These are phyloP conservation scores for Fusarium sp. DNA, from an alignment of 2,329 filamentous ascomycete species.

Conservation along the genomic window DNA sequence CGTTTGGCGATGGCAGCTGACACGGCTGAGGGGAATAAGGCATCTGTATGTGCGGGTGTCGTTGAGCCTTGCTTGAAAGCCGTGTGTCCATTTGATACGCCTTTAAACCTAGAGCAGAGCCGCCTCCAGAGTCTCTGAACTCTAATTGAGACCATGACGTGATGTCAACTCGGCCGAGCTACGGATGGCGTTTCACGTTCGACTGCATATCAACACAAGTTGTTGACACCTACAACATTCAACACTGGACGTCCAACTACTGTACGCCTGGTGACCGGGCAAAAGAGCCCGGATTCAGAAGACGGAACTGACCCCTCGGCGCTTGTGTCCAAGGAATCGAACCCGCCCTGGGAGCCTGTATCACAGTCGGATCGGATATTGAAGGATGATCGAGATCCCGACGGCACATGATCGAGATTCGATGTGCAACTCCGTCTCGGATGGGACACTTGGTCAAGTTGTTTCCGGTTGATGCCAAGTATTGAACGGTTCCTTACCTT, in stretches of 20 bases:
- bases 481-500: constrained; percentile 7
- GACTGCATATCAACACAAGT: not conserved
- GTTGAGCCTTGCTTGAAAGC: not conserved
- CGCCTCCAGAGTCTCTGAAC: constrained; percentile 22
- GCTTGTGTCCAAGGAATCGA: constrained; percentile 5
- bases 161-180: constrained; percentile 28
- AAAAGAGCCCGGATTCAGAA: not conserved
- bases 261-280: not conserved
- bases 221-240: not conserved
- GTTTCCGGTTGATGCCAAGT: constrained; percentile 14
- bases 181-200: constrained; percentile 3
- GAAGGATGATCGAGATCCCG: constrained; percentile 26
- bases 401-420: constrained; percentile 31
- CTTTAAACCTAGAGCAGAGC: constrained; percentile 23
- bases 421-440: constrained; percentile 11
- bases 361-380: constrained; percentile 26
- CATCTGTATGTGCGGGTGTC: not conserved
- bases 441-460: not conserved
- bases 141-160: constrained; percentile 32
- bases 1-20: not conserved
- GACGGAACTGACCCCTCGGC: not conserved
- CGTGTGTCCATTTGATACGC: not conserved
- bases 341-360: constrained; percentile 12
- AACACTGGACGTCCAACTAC: not conserved
- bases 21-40: not conserved